phyloP scores from a whole-genome alignment of 2,329 filamentous ascomycete genomes.

The Huntiella abstrusa region DNA sequence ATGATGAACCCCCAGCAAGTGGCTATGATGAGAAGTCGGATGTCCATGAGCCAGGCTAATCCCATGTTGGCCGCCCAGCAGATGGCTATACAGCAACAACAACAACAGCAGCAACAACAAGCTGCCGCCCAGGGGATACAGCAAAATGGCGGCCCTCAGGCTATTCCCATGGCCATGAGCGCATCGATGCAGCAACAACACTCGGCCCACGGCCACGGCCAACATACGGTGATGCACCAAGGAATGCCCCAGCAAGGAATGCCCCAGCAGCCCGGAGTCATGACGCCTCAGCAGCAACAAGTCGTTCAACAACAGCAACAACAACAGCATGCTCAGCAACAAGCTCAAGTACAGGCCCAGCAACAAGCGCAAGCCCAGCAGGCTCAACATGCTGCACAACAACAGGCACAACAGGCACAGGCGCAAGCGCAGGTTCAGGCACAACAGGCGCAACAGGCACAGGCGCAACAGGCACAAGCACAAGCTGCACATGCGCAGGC shows the following conservation, averaged over 20 bases:
- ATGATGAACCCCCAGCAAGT: constrained; percentile 31
- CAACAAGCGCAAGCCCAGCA: constrained; percentile 2
- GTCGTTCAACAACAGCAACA: constrained; percentile 21
- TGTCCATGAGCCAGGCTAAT: neutral
- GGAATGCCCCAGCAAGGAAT: constrained; percentile 18
- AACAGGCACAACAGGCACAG: constrained; percentile 20
- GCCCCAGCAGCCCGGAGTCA: neutral
- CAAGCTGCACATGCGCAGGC: constrained; percentile 18
- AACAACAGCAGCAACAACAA: constrained; percentile 23
- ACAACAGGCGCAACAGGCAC: constrained; percentile 6
- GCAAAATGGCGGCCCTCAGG: constrained; percentile 24
- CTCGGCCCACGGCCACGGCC: constrained; percentile 12
- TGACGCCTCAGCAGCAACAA: constrained; percentile 8
- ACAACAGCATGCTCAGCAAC: constrained; percentile 3
- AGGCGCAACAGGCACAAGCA: constrained; percentile 1
- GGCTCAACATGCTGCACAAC: constrained; percentile 16
- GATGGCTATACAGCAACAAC: constrained; percentile 27
- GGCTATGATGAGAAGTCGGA: constrained; percentile 24
- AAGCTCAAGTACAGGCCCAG: constrained; percentile 1
- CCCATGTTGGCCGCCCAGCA: constrained; percentile 24
- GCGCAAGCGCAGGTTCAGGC: constrained; percentile 20
- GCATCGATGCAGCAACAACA: constrained; percentile 13
- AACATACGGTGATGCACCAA: constrained; percentile 19
- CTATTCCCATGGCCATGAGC: constrained; percentile 12
- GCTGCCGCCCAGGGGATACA: constrained; percentile 19